Conservation (phyloP, 2,329 filamentous ascomycete genomes). For the Pseudogymnoascus sp. region DNA sequence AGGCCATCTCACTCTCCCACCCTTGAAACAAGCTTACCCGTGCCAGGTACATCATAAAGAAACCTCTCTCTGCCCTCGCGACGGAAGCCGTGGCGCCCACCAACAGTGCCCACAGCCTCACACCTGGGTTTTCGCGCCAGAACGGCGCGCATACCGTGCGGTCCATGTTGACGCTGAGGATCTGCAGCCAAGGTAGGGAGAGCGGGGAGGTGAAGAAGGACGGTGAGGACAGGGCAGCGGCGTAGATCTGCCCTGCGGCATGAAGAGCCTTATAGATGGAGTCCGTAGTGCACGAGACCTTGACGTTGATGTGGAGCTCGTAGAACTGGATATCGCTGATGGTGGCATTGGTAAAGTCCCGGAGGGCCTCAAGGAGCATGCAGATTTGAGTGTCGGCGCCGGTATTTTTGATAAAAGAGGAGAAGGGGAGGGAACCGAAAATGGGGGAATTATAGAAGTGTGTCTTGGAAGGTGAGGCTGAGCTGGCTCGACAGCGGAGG, state of each 20-base stretch:
- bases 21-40: not conserved
- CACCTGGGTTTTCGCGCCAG: conserved; percentile 12
- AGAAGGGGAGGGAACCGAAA: conserved; percentile 9
- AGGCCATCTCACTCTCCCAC: not conserved
- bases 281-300: conserved; percentile 5
- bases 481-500: conserved; percentile 9
- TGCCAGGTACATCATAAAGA: conserved; percentile 15
- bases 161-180: conserved; percentile 5
- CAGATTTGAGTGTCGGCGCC: not conserved
- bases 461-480: not conserved
- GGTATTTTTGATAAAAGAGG: not conserved
- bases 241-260: conserved; percentile 8
- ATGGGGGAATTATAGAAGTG: not conserved
- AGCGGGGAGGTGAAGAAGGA: not conserved
- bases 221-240: not conserved
- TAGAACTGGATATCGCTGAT: conserved; percentile 4
- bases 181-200: conserved; percentile 5
- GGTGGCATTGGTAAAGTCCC: not conserved
- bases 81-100: conserved; percentile 11
- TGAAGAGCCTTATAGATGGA: conserved; percentile 12
- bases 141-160: conserved; percentile 12
- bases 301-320: conserved; percentile 7
- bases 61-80: conserved; percentile 12
- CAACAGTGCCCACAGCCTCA: conserved; percentile 13
- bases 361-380: not conserved